Evolutionary conservation across 1,139 yeast genomes (phyloP), one percentile per base, ranked within the genome.

Genomic region (Pichia sp.): DNA sequence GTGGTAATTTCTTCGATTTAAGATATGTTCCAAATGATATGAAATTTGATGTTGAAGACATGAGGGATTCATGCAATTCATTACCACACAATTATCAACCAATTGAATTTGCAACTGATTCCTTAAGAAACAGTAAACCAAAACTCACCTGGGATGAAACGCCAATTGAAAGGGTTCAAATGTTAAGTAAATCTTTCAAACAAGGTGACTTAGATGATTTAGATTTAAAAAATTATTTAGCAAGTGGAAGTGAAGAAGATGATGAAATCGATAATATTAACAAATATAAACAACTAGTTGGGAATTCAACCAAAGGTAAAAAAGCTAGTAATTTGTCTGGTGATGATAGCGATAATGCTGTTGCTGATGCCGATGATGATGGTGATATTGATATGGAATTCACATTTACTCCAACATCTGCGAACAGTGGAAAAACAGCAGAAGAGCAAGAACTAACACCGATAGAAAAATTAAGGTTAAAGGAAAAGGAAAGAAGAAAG

Each of bases 71-170:
- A 39, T 88, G 97, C 67, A 69, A 70, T 26, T 76, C 78, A 54
- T 72, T 89, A 22, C 96, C 97, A 2, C 71, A 81, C 4, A 77
- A 77, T 45, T 94, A 92, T 66, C 82, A 79, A 58, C 98, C 98
- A n/a, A 73, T 72, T 47, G 76, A 82, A 13, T 94, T 92, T 67
- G 87, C 87, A 34, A 94, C 97, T 2, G 96, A 87, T 66, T 97
- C 97, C 0, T 73, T 90, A 51, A 96, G 89, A 62, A 96, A 88
- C 63, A 88, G 96, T 15, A 89, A 88, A 61, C 97, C 90, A 43
- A 87, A 87, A 62, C 73, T 90, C 55, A 89, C 97, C 0, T 90
- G 97, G 97, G 99, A 94, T 66, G 97, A 92, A 67, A 94, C 97
- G 0, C 98, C 98, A 4, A 83, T 80, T 52, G 97, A 89, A 60